phyloP scores from a whole-genome alignment of 1,139 yeast species.

The Taphrina betulina region DNA sequence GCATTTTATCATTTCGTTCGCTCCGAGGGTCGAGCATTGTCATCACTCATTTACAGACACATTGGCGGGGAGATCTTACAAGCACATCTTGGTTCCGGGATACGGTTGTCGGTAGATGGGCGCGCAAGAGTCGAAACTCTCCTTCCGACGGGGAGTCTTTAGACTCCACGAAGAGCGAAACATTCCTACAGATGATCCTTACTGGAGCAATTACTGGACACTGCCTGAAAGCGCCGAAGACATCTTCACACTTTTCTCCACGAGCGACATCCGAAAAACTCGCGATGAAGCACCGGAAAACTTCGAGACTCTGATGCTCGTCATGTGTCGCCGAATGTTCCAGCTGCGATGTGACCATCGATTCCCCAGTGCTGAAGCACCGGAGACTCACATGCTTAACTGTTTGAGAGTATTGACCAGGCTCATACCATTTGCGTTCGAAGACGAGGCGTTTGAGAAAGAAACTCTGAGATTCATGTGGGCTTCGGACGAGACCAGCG shows the following conservation, averaged over 20 bases:
- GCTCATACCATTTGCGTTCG: slow-evolving; percentile 68
- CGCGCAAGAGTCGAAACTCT: slow-evolving; percentile 64
- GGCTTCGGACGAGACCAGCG: slow-evolving; percentile 23
- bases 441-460: slow-evolving; percentile 46
- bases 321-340: slow-evolving; percentile 47
- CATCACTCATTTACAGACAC: no score
- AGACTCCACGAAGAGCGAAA: slow-evolving; percentile 57
- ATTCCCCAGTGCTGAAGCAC: slow-evolving; percentile 41
- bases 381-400: slow-evolving; percentile 50
- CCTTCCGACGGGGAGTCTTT: slow-evolving; percentile 62
- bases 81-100: no score
- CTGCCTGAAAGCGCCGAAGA: slow-evolving; percentile 54
- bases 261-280: slow-evolving; percentile 59
- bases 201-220: slow-evolving; percentile 58
- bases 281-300: slow-evolving; percentile 60
- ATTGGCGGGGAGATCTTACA: no score
- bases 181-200: slow-evolving; percentile 51
- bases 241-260: slow-evolving; percentile 56
- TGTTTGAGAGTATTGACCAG: slow-evolving; percentile 67
- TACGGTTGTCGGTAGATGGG: slow-evolving; percentile 65
- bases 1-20: no score
- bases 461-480: slow-evolving; percentile 53
- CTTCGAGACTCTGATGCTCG: slow-evolving; percentile 55
- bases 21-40: no score
- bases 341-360: slow-evolving; percentile 40